Conservation (phyloP, 768 basidiomycete species). For the Cytidiella melzeri region DNA sequence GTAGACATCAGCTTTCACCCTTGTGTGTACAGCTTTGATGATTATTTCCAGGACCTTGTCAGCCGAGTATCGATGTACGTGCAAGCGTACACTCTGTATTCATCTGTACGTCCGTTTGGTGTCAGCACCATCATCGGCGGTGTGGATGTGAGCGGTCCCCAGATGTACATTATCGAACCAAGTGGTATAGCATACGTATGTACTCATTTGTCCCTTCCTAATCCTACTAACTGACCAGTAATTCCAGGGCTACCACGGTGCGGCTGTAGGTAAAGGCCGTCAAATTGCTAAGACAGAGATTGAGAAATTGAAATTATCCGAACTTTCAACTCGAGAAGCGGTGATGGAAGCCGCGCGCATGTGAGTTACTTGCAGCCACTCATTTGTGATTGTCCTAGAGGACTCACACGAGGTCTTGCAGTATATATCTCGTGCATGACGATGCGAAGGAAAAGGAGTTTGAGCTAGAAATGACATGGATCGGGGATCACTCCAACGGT, state of each 20-base stretch:
- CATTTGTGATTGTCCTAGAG: conserved; percentile 7
- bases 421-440: conserved; percentile 96
- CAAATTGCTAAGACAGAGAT: conserved; percentile 97
- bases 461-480: conserved; percentile 97
- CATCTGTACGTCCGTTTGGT: conserved; percentile 95
- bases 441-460: conserved; percentile 98
- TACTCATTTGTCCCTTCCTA: conserved; percentile 16
- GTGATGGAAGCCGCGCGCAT: conserved; percentile 93
- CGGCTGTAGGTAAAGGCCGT: conserved; percentile 97
- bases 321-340: conserved; percentile 77
- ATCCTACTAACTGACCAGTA: neutral
- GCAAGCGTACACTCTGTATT: conserved; percentile 96
- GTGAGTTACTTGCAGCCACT: conserved; percentile 40
- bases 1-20: conserved; percentile 32
- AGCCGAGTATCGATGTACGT: conserved; percentile 86
- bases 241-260: conserved; percentile 87
- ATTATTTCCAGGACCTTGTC: conserved; percentile 42
- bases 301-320: conserved; percentile 87
- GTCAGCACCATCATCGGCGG: conserved; percentile 88
- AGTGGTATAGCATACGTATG: conserved; percentile 87
- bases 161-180: conserved; percentile 88
- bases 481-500: conserved; percentile 77
- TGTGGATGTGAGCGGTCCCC: conserved; percentile 83
- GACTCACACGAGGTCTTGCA: conserved; percentile 27
- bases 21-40: neutral